Percentiles rank a stretch among this genome's conserved stretches.
Evolutionary conservation across 305 asterid species (phyloP).

Genomic region (Fraxinus latifolia): DNA sequence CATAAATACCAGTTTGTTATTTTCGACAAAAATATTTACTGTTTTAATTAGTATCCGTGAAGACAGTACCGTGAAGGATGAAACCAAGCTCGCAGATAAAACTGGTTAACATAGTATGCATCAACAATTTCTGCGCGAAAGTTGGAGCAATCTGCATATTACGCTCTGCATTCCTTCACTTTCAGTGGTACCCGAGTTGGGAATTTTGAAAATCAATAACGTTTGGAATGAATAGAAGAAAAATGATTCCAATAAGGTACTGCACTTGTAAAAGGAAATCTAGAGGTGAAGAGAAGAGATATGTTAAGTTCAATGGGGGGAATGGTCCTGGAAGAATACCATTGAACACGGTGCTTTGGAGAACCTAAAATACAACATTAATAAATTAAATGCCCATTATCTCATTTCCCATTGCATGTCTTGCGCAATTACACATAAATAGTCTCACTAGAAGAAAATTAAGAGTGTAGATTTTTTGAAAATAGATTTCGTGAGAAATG

Average conservation of each 20-base stretch:
- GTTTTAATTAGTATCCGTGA: background rate
- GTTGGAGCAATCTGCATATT: background rate
- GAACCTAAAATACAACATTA: background rate
- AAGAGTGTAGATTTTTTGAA: background rate
- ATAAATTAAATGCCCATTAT: background rate
- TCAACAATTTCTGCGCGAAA: background rate
- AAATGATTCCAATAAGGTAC: background rate
- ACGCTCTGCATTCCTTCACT: background rate
- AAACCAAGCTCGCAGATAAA: background rate
- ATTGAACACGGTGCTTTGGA: background rate
- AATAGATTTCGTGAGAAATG: background rate
- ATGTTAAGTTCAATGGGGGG: background rate
- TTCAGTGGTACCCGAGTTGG: background rate
- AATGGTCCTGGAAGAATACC: background rate
- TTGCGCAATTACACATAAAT: background rate
- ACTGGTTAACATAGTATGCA: background rate
- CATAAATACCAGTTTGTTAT: background rate
- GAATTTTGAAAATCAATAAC: background rate
- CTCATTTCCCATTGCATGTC: background rate
- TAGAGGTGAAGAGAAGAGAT: background rate
- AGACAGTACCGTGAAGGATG: background rate
- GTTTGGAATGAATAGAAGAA: background rate
- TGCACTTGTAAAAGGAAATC: background rate
- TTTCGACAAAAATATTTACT: background rate
- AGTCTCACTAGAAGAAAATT: background rate